Conservation (phyloP, 2,329 filamentous ascomycete genomes). For the Colletotrichum caudatum region DNA sequence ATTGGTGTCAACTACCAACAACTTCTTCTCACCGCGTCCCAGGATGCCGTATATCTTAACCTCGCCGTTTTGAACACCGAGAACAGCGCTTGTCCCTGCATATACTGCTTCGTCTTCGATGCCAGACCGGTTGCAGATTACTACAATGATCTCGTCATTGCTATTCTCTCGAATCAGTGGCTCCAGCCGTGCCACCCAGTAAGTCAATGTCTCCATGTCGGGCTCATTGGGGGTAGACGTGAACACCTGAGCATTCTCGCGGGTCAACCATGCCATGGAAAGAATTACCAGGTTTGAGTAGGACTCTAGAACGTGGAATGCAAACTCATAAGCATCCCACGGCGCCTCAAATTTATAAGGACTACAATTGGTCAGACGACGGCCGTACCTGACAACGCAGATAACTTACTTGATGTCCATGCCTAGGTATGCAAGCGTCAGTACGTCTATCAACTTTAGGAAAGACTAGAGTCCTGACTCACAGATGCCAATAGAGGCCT, state of each 20-base stretch:
- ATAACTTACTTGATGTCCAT: constrained; percentile 71
- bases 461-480: constrained; percentile 7
- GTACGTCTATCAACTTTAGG: not conserved
- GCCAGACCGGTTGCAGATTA: constrained; percentile 79
- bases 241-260: constrained; percentile 60
- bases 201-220: constrained; percentile 79
- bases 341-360: constrained; percentile 55
- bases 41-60: constrained; percentile 77
- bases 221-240: constrained; percentile 66
- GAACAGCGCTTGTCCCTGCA: constrained; percentile 78
- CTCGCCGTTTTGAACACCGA: constrained; percentile 74
- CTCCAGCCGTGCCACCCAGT: constrained; percentile 80
- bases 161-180: constrained; percentile 67
- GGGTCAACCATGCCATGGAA: constrained; percentile 83
- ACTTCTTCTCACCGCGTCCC: constrained; percentile 75
- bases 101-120: constrained; percentile 75
- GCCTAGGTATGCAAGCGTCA: constrained; percentile 25
- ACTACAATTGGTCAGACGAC: constrained; percentile 38
- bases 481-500: constrained; percentile 67
- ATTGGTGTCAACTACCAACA: constrained; percentile 76
- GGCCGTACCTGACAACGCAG: not conserved
- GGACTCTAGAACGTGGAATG: constrained; percentile 67
- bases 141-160: constrained; percentile 68
- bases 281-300: constrained; percentile 74
- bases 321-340: constrained; percentile 58